Evolutionary conservation across 257 asterid genomes (phyloP).

Genomic region (Scutellaria minor): DNA sequence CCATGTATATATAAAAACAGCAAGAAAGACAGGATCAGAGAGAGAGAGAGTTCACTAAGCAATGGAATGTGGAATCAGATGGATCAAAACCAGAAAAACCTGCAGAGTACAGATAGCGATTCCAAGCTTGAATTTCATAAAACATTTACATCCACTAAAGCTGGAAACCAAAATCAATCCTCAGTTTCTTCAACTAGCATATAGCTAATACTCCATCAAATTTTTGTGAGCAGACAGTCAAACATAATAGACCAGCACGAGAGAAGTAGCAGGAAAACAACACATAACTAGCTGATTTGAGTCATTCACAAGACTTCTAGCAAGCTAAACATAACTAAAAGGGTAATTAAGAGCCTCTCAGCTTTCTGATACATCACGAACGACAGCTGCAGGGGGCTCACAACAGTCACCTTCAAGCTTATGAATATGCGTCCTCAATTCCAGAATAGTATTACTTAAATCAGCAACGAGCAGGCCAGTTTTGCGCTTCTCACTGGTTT

Average conservation of each 20-base stretch:
- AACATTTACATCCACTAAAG: constrained; percentile 23
- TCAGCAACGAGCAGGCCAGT: constrained; percentile 48
- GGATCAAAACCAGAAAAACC: too few species aligned
- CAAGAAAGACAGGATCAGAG: not conserved
- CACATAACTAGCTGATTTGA: not conserved
- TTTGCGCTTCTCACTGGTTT: constrained; percentile 55
- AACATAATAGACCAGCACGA: constrained; percentile 6
- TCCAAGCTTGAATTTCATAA: constrained; percentile 10
- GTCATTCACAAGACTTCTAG: constrained; percentile 1
- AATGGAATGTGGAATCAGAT: too few species aligned
- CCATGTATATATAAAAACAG: too few species aligned
- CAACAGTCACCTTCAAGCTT: constrained; percentile 42
- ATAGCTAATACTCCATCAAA: constrained; percentile 4
- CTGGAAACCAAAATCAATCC: constrained; percentile 10
- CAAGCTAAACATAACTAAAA: constrained; percentile 35
- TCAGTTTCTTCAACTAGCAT: constrained; percentile 26
- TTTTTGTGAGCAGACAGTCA: constrained; percentile 9
- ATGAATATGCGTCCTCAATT: constrained; percentile 44
- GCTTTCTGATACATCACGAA: constrained; percentile 24
- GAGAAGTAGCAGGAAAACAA: constrained; percentile 1
- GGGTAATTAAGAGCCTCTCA: constrained; percentile 14
- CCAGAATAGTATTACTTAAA: constrained; percentile 46
- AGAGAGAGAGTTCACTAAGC: not conserved
- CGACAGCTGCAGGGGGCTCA: constrained; percentile 22
- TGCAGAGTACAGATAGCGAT: not conserved